Evolutionary conservation across 2,329 filamentous ascomycete species (phyloP).

Genomic region (Ilyonectria robusta): DNA sequence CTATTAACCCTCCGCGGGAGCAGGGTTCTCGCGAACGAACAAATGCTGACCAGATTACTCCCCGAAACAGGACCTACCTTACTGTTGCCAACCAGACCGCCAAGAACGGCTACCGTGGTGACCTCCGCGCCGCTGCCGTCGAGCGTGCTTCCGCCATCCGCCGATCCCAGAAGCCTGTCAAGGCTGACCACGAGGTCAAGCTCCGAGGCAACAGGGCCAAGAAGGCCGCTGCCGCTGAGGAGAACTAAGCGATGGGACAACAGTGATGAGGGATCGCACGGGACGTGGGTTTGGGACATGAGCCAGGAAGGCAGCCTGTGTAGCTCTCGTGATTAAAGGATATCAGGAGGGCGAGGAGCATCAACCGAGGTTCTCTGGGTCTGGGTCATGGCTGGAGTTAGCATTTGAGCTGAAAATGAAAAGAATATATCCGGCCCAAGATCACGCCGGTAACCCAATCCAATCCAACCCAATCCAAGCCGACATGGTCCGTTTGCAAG

Average conservation of each 20-base stretch:
- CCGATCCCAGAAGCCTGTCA: constrained; percentile 82
- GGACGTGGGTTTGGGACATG: constrained; percentile 33
- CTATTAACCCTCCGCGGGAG: not conserved
- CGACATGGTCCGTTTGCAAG: constrained; percentile 2
- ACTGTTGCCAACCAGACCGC: constrained; percentile 85
- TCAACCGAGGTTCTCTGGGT: constrained; percentile 46
- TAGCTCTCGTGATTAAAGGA: constrained; percentile 40
- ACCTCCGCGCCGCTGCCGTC: constrained; percentile 84
- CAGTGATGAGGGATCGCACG: constrained; percentile 36
- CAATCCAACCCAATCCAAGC: constrained; percentile 28
- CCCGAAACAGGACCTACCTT: constrained; percentile 82
- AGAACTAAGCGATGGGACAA: constrained; percentile 48
- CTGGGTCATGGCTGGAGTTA: constrained; percentile 46
- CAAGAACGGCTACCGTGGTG: constrained; percentile 87
- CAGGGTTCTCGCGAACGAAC: not conserved
- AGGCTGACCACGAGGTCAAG: constrained; percentile 82
- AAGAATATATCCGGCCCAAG: constrained; percentile 45
- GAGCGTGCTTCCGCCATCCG: constrained; percentile 90
- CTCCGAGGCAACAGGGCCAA: constrained; percentile 83
- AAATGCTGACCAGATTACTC: constrained; percentile 40
- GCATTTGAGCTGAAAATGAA: constrained; percentile 48
- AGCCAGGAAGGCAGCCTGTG: constrained; percentile 40
- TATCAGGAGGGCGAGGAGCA: constrained; percentile 42
- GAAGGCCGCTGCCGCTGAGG: constrained; percentile 71
- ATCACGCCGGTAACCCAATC: constrained; percentile 40